Evolutionary conservation across 2,329 filamentous ascomycete species (phyloP), one percentile per base, ranked within the genome.

Genomic region (Macrophomina pseudophaseolina): DNA sequence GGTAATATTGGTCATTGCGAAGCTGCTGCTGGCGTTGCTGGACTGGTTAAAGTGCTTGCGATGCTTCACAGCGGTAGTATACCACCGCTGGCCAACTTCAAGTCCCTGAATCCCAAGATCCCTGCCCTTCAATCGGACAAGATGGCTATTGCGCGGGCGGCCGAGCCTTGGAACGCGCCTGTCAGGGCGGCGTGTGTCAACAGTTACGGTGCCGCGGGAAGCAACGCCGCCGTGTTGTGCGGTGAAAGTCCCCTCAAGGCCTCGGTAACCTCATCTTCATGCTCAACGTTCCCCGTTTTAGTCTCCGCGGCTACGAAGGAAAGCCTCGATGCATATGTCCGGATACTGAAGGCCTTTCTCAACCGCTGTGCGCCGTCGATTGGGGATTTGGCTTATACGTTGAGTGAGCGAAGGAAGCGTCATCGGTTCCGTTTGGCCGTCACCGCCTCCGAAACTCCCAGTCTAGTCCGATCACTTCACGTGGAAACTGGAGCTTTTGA

Each of bases 101-200:
- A 11, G 2, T 40, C 51, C 0, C 86, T 90, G 70, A 90, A 90
- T 76, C 83, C 82, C 71, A 84, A 80, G 1, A 88, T 89, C 71
- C 86, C 87, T 28, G 49, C 49, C 18, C 49, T 52, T 11, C 23
- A 23, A 12, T 28, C 49, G 4, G 49, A 69, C 74, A 52, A 33
- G 28, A 23, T 52, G 9, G 28, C 49, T 1, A 16, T 52, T n/a
- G 49, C 49, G 2, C 69, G 73, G 14, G 66, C 71, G 11, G 75
- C 76, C 1, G 23, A 23, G 23, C 23, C 23, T 2, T 23, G 23
- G 23, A 23, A 23, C 3, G 23, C 23, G 23, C 23, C 23, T 23
- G 23, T 23, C 23, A 23, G 23, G 23, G 23, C 23, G 23, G 23
- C 23, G 23, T 64, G 77, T 2, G 51, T 81, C 7, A 80, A 80